Conservation (phyloP, 768 basidiomycete species). For the Tremella yokohamensis region DNA sequence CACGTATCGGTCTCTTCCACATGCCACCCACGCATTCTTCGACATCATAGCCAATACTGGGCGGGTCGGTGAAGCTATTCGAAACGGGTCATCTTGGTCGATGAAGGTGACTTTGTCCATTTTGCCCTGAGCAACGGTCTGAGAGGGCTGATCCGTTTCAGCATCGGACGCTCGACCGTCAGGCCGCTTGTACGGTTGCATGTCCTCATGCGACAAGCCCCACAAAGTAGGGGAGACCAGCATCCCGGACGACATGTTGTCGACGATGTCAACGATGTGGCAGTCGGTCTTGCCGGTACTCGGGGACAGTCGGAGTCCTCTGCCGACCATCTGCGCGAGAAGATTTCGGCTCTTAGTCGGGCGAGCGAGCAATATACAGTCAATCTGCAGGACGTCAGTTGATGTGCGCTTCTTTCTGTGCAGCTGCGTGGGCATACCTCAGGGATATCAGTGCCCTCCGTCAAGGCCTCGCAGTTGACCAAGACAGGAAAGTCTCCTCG, state of each 20-base stretch:
- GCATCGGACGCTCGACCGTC: constrained; percentile 5
- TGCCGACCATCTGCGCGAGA: constrained; percentile 92
- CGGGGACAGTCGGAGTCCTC: constrained; percentile 84
- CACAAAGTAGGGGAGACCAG: constrained; percentile 77
- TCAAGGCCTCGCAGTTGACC: constrained; percentile 89
- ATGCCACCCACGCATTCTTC: constrained; percentile 35
- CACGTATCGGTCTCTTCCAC: constrained; percentile 13
- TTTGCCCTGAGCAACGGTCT: constrained; percentile 58
- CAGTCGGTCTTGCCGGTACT: constrained; percentile 77
- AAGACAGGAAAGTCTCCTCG: constrained; percentile 75
- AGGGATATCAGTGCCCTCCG: constrained; percentile 92
- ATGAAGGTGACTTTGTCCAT: constrained; percentile 45
- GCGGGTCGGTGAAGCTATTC: constrained; percentile 3
- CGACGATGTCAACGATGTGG: constrained; percentile 85
- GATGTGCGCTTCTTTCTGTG: neutral
- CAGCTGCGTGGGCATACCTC: constrained; percentile 52
- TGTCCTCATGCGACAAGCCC: constrained; percentile 62
- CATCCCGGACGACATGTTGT: constrained; percentile 61
- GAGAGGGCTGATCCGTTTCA: neutral
- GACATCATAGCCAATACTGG: constrained; percentile 16
- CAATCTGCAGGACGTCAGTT: constrained; percentile 55
- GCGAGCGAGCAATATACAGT: constrained; percentile 80
- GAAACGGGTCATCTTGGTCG: constrained; percentile 42
- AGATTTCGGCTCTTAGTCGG: constrained; percentile 86
- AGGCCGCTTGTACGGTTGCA: neutral